phyloP scores from a whole-genome alignment of 306 rosid species.

The Vicia villosa region DNA sequence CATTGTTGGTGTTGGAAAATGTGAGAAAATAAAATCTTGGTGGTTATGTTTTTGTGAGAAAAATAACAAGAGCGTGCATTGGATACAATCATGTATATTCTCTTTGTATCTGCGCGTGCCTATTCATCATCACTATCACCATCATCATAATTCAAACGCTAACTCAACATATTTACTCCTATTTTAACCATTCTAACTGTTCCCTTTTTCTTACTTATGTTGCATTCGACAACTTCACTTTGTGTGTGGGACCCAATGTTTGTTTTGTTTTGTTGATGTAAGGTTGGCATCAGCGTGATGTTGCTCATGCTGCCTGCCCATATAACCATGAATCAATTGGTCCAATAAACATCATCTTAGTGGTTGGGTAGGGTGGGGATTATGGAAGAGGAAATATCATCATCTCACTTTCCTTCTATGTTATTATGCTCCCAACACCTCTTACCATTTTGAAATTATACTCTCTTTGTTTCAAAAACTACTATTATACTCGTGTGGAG shows the following conservation, averaged over 20 bases:
- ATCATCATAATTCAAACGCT: neutral
- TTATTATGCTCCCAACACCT: neutral
- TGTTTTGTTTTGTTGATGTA: conserved; percentile 41
- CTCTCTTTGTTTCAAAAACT: too few species aligned
- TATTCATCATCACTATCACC: conserved; percentile 72
- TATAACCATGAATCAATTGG: conserved; percentile 42
- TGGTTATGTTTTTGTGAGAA: conserved; percentile 38
- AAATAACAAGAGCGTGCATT: conserved; percentile 66
- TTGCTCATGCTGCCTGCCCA: conserved; percentile 55
- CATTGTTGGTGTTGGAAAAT: conserved; percentile 48
- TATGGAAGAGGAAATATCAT: conserved; percentile 36
- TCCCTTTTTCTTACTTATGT: neutral
- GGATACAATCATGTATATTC: conserved; percentile 72
- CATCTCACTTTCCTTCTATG: conserved; percentile 9
- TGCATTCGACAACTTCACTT: conserved; percentile 10
- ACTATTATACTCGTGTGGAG: too few species aligned
- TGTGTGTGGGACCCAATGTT: conserved; percentile 14
- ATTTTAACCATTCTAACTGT: conserved; percentile 20
- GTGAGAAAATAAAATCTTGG: conserved; percentile 49
- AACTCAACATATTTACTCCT: neutral
- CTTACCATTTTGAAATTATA: neutral
- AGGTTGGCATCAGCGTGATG: conserved; percentile 61
- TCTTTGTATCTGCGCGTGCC: conserved; percentile 43
- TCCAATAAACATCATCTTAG: conserved; percentile 23
- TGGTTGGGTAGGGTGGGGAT: conserved; percentile 41